A percentile compares a stretch with the other conserved stretches of the same genome.
These are phyloP conservation scores for Thelephora aurantiotincta DNA, from an alignment of 768 basidiomycete genomes.

Conservation along the genomic window DNA sequence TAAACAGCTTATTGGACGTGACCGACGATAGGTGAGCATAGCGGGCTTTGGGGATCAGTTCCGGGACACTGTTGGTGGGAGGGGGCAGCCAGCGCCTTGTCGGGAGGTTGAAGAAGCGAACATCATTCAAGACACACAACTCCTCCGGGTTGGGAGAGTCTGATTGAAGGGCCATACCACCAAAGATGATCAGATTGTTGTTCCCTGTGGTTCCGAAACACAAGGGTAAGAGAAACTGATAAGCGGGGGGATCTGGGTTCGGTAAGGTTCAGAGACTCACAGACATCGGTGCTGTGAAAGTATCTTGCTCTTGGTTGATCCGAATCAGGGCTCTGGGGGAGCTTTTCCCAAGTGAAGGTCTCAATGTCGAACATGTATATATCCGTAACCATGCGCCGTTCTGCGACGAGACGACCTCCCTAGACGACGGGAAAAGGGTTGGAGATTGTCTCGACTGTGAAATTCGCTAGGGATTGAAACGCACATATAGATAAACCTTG, in stretches of 20 bases:
- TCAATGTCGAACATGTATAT: conserved; percentile 83
- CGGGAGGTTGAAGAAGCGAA: conserved; percentile 75
- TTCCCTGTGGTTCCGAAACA: conserved; percentile 40
- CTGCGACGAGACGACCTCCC: conserved; percentile 82
- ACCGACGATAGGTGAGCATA: conserved; percentile 93
- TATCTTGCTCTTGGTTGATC: conserved; percentile 75
- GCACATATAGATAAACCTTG: conserved; percentile 81
- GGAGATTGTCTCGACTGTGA: not conserved
- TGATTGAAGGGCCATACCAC: conserved; percentile 82
- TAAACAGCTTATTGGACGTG: conserved; percentile 68
- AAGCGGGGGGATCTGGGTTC: not conserved
- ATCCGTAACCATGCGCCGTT: conserved; percentile 80
- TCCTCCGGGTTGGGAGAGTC: conserved; percentile 62
- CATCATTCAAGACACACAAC: conserved; percentile 84
- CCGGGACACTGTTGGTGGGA: conserved; percentile 24
- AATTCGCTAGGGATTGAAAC: conserved; percentile 13
- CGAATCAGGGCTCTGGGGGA: conserved; percentile 47
- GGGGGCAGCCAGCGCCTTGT: conserved; percentile 58
- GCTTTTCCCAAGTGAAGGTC: conserved; percentile 66
- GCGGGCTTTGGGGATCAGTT: conserved; percentile 63
- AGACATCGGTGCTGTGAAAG: conserved; percentile 87
- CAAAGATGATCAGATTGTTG: conserved; percentile 83
- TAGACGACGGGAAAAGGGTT: conserved; percentile 14
- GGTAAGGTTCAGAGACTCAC: conserved; percentile 24
- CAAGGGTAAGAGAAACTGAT: not conserved